Evolutionary conservation across 2,329 filamentous ascomycete species (phyloP), one percentile per base, ranked within the genome.

Genomic region (Cladophialophora immunda): DNA sequence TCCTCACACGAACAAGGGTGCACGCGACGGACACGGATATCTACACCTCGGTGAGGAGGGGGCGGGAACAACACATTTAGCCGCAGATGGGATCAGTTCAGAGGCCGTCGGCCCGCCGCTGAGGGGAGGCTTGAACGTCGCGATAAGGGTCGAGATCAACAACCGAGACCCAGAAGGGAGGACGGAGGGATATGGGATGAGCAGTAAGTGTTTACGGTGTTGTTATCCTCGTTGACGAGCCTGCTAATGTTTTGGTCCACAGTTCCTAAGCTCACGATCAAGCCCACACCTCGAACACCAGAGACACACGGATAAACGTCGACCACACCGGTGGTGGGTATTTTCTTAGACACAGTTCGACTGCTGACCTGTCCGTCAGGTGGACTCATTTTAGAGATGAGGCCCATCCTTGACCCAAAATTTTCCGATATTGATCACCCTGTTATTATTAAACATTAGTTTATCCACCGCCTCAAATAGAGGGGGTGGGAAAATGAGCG

Each of bases 11-110:
- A 27, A 19, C 22, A 60, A 45, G 4, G 61, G 58, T 45, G 59
- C 77, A 67, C 88, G 87, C 65, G 83, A 93, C 79, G 89, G 89
- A 1, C 91, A 94, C 74, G 82, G 86, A 1, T 87, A 90, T 27
- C 84, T 97, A 45, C 90, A 94, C 76, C 79, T 81, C 3, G 94
- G 94, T 55, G 94, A 97, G 77, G 79, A 88, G n/a, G 82, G 85
- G 55, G 92, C 92, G 0, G 94, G 94, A 2, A 93, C 93, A 0
- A 82, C 81, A 32, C 93, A 97, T 81, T 88, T 87, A 65, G 92
- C 93, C 13, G 91, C 92, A 2, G 79, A 81, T 71, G 81, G 81
- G 0, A 69, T 81, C 55, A 78, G 73, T 68, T 76, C 68, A 62
- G 70, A 73, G 7, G 79, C 79, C 22, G 76, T 69, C 62, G 70